Percentiles rank a stretch among this genome's conserved stretches.
These are phyloP conservation scores for Spathaspora sp. DNA, from an alignment of 1,139 yeast genomes.

Conservation along the genomic window DNA sequence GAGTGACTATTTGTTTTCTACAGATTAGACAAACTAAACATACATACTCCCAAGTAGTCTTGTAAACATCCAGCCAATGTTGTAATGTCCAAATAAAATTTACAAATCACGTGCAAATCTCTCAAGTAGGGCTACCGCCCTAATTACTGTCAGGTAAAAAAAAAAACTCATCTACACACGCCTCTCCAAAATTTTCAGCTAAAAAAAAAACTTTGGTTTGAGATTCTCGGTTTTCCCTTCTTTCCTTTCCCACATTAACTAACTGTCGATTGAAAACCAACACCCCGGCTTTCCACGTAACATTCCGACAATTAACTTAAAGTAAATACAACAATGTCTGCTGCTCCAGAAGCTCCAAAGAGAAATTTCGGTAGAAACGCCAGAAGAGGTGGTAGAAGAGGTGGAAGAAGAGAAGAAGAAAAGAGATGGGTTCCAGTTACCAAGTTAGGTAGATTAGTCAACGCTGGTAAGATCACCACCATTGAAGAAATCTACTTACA, in stretches of 20 bases:
- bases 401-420: conserved; percentile 85
- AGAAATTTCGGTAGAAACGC: conserved; percentile 57
- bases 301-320: conserved; percentile 63
- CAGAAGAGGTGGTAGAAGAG: conserved; percentile 61
- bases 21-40: too few relatives aligned
- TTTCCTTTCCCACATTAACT: conserved; percentile 5
- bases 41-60: background rate
- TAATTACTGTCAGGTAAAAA: background rate
- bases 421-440: conserved; percentile 99
- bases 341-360: conserved; percentile 57
- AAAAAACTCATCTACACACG: conserved; percentile 2
- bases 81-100: background rate
- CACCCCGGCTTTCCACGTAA: conserved; percentile 91
- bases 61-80: background rate
- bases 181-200: conserved; percentile 1
- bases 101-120: background rate
- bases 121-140: conserved; percentile 4
- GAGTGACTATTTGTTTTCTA: too few relatives aligned
- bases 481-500: conserved; percentile 99
- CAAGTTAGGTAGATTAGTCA: conserved; percentile 99
- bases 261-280: conserved; percentile 83
- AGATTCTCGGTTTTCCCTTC: conserved; percentile 1
- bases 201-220: background rate
- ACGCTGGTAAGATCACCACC: conserved; percentile 96
- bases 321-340: conserved; percentile 51